These are phyloP conservation scores for Mucor racemosus DNA, from an alignment of 371 early-diverging fungal species.

Conservation along the genomic window DNA sequence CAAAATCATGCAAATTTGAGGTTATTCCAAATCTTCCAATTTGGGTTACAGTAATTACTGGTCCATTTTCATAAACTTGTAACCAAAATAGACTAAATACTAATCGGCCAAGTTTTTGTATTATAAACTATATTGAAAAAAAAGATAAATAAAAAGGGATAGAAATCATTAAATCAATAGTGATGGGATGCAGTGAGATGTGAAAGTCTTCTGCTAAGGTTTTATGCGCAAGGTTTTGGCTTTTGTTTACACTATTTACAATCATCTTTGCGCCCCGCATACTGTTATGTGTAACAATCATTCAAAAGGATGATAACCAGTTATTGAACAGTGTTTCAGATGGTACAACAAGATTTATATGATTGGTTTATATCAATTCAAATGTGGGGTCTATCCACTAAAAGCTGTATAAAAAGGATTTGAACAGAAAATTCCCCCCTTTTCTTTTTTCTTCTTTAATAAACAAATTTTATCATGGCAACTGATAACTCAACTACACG, in stretches of 20 bases:
- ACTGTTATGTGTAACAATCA: neutral
- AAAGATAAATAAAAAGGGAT: neutral
- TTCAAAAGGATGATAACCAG: neutral
- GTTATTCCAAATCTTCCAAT: slow-evolving; percentile 1
- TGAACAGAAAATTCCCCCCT: neutral
- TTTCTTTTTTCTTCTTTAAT: slow-evolving; percentile 12
- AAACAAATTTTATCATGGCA: slow-evolving; percentile 19
- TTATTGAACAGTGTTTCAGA: slow-evolving; percentile 13
- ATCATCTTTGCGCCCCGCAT: slow-evolving; percentile 5
- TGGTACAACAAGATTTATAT: slow-evolving; percentile 7
- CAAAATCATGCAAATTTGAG: slow-evolving; percentile 2
- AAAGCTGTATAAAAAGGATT: slow-evolving; percentile 5
- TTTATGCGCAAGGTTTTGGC: neutral
- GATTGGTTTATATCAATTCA: slow-evolving; percentile 13
- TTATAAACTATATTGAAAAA: neutral
- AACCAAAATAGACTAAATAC: slow-evolving; percentile 5
- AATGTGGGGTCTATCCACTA: slow-evolving; percentile 12
- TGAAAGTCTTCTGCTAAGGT: too few species aligned
- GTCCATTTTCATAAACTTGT: slow-evolving; percentile 11
- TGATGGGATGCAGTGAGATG: too few species aligned
- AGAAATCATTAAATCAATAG: neutral
- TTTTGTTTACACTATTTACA: neutral
- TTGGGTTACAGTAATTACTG: slow-evolving; percentile 5
- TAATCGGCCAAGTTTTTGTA: slow-evolving; percentile 9
- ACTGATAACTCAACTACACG: slow-evolving; percentile 32